Evolutionary conservation across 108 stramenopile genomes (phyloP), one percentile per base, ranked within the genome.

Genomic region (Aureococcus anophagefferens): DNA sequence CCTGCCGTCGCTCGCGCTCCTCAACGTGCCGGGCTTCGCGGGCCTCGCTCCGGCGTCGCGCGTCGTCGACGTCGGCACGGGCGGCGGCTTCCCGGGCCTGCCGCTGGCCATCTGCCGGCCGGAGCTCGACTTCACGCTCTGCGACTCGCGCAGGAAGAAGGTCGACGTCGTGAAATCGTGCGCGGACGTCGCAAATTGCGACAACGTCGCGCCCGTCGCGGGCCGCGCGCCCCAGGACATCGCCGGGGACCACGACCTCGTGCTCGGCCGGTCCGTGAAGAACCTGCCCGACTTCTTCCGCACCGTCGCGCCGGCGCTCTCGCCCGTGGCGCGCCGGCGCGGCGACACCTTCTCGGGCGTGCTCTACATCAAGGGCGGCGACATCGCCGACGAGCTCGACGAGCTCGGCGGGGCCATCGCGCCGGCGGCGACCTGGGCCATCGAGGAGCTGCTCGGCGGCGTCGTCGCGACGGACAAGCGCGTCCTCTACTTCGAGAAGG

Each of bases 1-100:
- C 17, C 45, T 94, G 33, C 93, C 93, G 13, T 86, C 82, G 62
- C 66, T 92, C 45, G 89, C 90, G 0, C 74, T 88, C 30, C 35
- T 88, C 21, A 65, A 71, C 15, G 33, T 83, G 16, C 31, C 33
- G 45, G 15, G 36, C 25, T 36, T 74, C 51, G 21, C 17, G 3
- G 7, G 25, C 21, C 51, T 59, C 21, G 21, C 14, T 1, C 7
- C 21, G 21, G 51, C 7, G 7, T 21, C 68, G 28, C 59, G 15
- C 34, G 36, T 76, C 18, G 68, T 66, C 37, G 75, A 76, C 59
- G 62, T 72, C 28, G 75, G 75, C 30, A 44, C 64, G 7, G 87
- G 83, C 17, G 90, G 91, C n/a, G 93, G 93, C 18, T 92, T 94
- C 80, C 93, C 93, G 25, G 93, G 93, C 28, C 72, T 94, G 14